Conservation (phyloP, 2,329 filamentous ascomycete genomes). For the Curvularia sp. region DNA sequence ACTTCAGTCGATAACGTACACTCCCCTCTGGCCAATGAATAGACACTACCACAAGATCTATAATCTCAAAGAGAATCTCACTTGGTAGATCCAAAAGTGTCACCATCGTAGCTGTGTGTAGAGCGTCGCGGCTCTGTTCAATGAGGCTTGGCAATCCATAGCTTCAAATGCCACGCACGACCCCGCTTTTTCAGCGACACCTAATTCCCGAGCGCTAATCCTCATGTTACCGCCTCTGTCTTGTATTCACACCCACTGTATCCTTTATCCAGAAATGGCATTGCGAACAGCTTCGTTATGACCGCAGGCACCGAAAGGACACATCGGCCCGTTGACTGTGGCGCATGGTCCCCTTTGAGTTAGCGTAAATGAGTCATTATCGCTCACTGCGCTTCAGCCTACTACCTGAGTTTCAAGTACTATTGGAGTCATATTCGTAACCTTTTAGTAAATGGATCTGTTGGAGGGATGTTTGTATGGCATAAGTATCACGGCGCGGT, state of each 20-base stretch:
- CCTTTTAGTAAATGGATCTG: slow-evolving; percentile 11
- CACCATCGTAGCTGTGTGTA: slow-evolving; percentile 10
- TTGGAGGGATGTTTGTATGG: not conserved
- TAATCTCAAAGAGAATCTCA: slow-evolving; percentile 21
- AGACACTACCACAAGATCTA: slow-evolving; percentile 7
- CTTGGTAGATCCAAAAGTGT: slow-evolving; percentile 18
- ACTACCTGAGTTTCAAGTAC: slow-evolving; percentile 6
- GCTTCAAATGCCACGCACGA: not conserved
- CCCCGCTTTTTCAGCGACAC: not conserved
- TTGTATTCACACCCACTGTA: not conserved
- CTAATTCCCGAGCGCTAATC: not conserved
- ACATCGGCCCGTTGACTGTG: slow-evolving; percentile 10
- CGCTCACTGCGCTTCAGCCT: slow-evolving; percentile 21
- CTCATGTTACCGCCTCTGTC: not conserved
- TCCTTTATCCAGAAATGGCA: not conserved
- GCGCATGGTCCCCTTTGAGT: slow-evolving; percentile 20
- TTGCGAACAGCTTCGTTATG: not conserved
- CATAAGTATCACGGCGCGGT: slow-evolving; percentile 12
- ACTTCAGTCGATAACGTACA: not conserved
- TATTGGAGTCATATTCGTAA: slow-evolving; percentile 26
- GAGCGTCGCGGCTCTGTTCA: not conserved
- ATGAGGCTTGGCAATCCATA: not conserved
- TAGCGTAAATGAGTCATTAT: slow-evolving; percentile 41
- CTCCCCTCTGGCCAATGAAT: not conserved
- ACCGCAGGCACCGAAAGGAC: not conserved